Conservation (phyloP, 805 yeast species). For the Metschnikowia henanensis region DNA sequence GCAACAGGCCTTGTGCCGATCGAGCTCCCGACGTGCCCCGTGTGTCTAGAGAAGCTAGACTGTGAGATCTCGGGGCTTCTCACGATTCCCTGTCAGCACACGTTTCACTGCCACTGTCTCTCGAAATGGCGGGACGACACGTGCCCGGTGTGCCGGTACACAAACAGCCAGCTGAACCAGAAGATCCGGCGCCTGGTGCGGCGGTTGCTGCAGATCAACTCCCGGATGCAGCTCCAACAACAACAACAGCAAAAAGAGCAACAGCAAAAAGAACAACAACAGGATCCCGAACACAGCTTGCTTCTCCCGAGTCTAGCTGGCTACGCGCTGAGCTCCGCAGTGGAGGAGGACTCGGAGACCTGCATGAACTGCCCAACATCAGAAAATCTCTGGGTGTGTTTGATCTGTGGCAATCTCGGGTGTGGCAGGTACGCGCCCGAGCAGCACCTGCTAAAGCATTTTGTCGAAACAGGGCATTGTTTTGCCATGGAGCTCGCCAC, state of each 20-base stretch:
- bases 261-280: no score
- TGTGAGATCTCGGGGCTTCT: slow-evolving; percentile 74
- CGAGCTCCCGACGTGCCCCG: slow-evolving; percentile 92
- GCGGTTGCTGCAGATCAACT: slow-evolving; percentile 31
- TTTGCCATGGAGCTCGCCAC: slow-evolving; percentile 86
- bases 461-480: slow-evolving; percentile 74
- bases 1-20: slow-evolving; percentile 23
- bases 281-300: slow-evolving; percentile 2
- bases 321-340: neutral
- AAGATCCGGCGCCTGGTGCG: slow-evolving; percentile 33
- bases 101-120: slow-evolving; percentile 87
- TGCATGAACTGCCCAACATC: slow-evolving; percentile 60
- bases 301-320: neutral
- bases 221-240: slow-evolving; percentile 20
- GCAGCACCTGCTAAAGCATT: slow-evolving; percentile 86
- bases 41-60: slow-evolving; percentile 87
- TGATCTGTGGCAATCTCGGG: slow-evolving; percentile 89
- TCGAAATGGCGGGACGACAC: slow-evolving; percentile 88
- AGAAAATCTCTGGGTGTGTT: slow-evolving; percentile 81
- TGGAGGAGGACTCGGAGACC: slow-evolving; percentile 24
- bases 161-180: slow-evolving; percentile 46
- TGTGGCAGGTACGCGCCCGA: slow-evolving; percentile 81
- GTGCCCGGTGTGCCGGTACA: slow-evolving; percentile 88
- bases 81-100: slow-evolving; percentile 91
- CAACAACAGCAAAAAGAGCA: slow-evolving; percentile 3